Percentiles rank a stretch among this genome's conserved stretches.
phyloP scores from a whole-genome alignment of 2,329 filamentous ascomycete species.

The Claviceps citrina region DNA sequence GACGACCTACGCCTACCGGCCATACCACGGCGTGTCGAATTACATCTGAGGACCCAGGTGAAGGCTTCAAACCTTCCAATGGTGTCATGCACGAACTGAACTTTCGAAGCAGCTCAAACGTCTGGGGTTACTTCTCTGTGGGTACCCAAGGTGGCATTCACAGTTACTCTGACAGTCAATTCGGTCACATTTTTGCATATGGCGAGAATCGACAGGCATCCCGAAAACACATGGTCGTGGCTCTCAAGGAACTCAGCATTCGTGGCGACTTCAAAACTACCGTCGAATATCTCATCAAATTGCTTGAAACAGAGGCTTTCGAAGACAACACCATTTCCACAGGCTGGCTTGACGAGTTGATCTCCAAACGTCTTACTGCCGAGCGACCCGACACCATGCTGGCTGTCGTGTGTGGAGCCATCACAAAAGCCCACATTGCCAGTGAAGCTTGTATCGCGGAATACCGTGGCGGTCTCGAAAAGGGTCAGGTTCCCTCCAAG shows the following conservation, averaged over 20 bases:
- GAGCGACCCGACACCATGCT: constrained; percentile 88
- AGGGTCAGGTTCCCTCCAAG: constrained; percentile 92
- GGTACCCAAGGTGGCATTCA: constrained; percentile 93
- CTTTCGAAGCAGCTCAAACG: constrained; percentile 96
- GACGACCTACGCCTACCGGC: constrained; percentile 81
- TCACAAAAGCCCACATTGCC: constrained; percentile 88
- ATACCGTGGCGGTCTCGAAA: constrained; percentile 79
- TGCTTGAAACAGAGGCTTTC: constrained; percentile 93
- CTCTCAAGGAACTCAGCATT: constrained; percentile 96
- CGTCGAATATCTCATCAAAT: constrained; percentile 96
- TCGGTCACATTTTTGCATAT: constrained; percentile 98
- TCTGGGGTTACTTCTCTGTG: constrained; percentile 99
- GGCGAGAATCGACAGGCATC: constrained; percentile 94
- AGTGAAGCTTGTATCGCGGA: constrained; percentile 78
- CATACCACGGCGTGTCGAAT: constrained; percentile 98
- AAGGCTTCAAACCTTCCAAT: constrained; percentile 98
- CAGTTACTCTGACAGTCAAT: constrained; percentile 97
- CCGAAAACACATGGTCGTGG: constrained; percentile 97
- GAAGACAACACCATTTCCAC: constrained; percentile 99
- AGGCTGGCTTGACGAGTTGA: constrained; percentile 95
- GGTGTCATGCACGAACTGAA: constrained; percentile 98
- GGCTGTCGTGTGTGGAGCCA: constrained; percentile 87
- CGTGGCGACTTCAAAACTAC: constrained; percentile 98
- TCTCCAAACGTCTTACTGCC: constrained; percentile 91
- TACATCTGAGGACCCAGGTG: constrained; percentile 94